phyloP scores from a whole-genome alignment of 2,329 filamentous ascomycete species.

The Nemania diffusa region DNA sequence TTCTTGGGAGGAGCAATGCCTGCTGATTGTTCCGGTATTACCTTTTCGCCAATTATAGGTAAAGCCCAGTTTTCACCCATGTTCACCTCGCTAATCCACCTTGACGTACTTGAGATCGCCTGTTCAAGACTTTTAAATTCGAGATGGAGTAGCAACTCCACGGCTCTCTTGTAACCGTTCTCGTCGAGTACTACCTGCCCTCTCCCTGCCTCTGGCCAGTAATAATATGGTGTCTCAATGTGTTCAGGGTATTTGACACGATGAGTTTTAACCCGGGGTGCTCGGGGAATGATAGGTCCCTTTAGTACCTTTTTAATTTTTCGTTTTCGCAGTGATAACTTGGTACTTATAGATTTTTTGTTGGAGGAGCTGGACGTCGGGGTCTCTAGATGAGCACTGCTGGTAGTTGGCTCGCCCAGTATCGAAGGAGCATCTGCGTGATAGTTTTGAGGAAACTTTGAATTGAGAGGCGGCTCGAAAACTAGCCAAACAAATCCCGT shows the following conservation, averaged over 20 bases:
- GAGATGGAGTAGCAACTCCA: constrained; percentile 76
- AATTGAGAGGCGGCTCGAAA: constrained; percentile 66
- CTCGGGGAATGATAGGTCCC: constrained; percentile 71
- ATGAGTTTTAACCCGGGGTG: constrained; percentile 72
- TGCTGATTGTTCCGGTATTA: constrained; percentile 38
- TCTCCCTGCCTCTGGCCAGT: constrained; percentile 70
- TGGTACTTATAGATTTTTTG: constrained; percentile 41
- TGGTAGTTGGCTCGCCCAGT: not conserved
- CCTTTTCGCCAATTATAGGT: constrained; percentile 58
- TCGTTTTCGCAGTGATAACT: constrained; percentile 49
- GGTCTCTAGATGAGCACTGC: constrained; percentile 39
- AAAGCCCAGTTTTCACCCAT: constrained; percentile 64
- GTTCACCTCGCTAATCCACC: constrained; percentile 76
- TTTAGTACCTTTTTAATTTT: constrained; percentile 61
- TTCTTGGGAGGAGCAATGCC: constrained; percentile 29
- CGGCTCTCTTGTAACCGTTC: constrained; percentile 71
- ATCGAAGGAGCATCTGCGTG: constrained; percentile 13
- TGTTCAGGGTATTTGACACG: constrained; percentile 61
- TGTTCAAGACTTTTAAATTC: constrained; percentile 76
- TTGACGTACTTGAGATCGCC: constrained; percentile 70
- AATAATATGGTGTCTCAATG: constrained; percentile 70
- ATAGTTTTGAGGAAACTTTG: not conserved
- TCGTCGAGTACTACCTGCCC: constrained; percentile 73
- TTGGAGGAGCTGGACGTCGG: constrained; percentile 49
- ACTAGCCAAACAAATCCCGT: constrained; percentile 97